Evolutionary conservation across 2,329 filamentous ascomycete genomes (phyloP), one percentile per base, ranked within the genome.

Genomic region (Pseudogymnoascus sp.): DNA sequence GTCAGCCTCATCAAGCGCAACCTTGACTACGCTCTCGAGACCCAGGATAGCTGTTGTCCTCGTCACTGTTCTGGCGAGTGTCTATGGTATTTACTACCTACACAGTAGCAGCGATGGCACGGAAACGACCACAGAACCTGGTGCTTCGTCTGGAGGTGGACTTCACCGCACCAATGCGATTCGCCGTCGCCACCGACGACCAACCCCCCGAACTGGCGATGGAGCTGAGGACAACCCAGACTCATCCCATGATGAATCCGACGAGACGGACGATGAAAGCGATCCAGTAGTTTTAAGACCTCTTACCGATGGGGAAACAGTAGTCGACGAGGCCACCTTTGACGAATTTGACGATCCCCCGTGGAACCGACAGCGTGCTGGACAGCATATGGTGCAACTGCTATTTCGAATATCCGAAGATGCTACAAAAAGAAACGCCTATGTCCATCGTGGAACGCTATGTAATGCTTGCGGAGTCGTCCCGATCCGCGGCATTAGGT

Each of bases 341-440:
- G 63, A 67, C 28, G 26, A 52, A 52, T 52, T 52, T 13, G 67
- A 68, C 18, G 67, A 68, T 30, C 66, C 63, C 23, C 52, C 23
- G 10, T 67, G 64, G 60, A 60, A 63, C 12, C 61, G 65, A 28
- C 75, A 60, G 78, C 61, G 81, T 76, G 69, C 64, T 33, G 89
- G 89, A 5, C 89, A 94, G 68, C 92, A 91, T 62, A 84, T 95
- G 56, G 86, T 95, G 48, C 89, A 85, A 63, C 78, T 96, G 2
- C 79, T 97, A 0, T 97, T 96, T 70, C 84, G 92, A 61, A 95
- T 97, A 52, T 95, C 92, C 0, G 92, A 96, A 72, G 91, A 97
- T 65, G 92, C 96, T 70, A 90, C 92, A 1, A 83, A 86, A 60
- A 82, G 89, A 58, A 92, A 94, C 70, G 89, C 90, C 18, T 96